Evolutionary conservation across 2,329 filamentous ascomycete genomes (phyloP), one percentile per base, ranked within the genome.

Genomic region (Aspergillus melleus): DNA sequence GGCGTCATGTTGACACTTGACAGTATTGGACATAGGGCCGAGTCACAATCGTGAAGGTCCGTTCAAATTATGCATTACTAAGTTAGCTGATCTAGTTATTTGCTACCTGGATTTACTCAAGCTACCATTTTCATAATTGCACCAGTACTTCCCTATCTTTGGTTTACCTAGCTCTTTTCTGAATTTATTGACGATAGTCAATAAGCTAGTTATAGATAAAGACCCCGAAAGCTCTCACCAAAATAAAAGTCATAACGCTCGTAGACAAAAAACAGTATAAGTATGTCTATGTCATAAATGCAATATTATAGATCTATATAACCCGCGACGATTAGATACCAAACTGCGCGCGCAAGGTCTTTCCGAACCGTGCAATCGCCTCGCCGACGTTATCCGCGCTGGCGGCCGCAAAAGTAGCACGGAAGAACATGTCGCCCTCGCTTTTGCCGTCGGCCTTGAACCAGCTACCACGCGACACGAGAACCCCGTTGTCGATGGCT

Each of bases 401-500:
- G 2, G 92, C 92, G 42, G 92, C 88, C 0, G 94, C 93, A 79
- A 90, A 99, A 0, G 94, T 99, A 4, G 91, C 88, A 55, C 95
- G 86, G 82, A 98, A 96, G 79, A 91, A 97, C 76, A 96, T 81
- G 29, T 87, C 88, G 11, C 82, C 80, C 55, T 78, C 74, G 11
- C 80, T 82, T 52, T 85, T 81, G 49, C 83, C 84, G 72, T 95
- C 89, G 0, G 93, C 90, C 60, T 87, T 84, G 83, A 98, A 99
- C 93, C 93, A 99, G 52, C 88, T 93, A 3, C 95, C 95, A 52
- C 90, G 85, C 60, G 90, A 92, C 2, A 95, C 83, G 50, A 99
- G 82, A 4, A 95, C 91, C 22, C 91, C 90, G 68, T 89, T 85
- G 3, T 88, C 84, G 58, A 97, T 88, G 63, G 88, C 88, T 0